Evolutionary conservation across 257 asterid species (phyloP).

Genomic region (Nemophila menziesii): DNA sequence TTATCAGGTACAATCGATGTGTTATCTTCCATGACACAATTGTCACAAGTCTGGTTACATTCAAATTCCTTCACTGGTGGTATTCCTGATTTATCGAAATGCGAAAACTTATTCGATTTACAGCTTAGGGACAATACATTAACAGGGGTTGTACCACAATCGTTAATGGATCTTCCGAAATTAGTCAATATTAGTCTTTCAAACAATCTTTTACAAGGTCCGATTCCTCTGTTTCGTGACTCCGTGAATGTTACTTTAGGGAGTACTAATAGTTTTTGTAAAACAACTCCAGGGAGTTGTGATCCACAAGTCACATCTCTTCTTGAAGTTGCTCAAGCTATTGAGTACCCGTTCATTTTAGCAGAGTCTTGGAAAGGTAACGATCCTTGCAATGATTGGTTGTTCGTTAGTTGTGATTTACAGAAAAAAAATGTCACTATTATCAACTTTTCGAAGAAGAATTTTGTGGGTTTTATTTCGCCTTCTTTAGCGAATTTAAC

Average conservation of each 20-base stretch:
- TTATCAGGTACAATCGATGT: conserved; percentile 57
- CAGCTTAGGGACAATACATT: conserved; percentile 72
- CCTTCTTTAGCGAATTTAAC: conserved; percentile 64
- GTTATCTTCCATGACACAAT: conserved; percentile 49
- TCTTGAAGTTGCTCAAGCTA: conserved; percentile 61
- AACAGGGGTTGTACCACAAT: conserved; percentile 59
- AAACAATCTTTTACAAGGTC: conserved; percentile 76
- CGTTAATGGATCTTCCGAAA: conserved; percentile 36
- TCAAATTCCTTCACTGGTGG: conserved; percentile 59
- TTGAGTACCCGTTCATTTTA: conserved; percentile 55
- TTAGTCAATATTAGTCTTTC: conserved; percentile 46
- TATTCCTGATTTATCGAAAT: conserved; percentile 70
- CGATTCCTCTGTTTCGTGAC: conserved; percentile 35
- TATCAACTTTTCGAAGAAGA: conserved; percentile 43
- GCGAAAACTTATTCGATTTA: conserved; percentile 52
- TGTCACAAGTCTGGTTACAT: conserved; percentile 73
- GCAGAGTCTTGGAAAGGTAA: conserved; percentile 84
- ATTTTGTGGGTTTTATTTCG: conserved; percentile 57
- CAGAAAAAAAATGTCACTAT: conserved; percentile 39
- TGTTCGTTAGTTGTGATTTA: conserved; percentile 51
- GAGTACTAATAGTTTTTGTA: conserved; percentile 56
- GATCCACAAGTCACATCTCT: conserved; percentile 74
- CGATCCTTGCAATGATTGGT: conserved; percentile 57
- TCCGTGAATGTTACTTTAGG: conserved; percentile 21
- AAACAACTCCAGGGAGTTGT: conserved; percentile 51